Base-by-base conservation (phyloP, 805 yeast species). In the Myxozyma geophila region DNA sequence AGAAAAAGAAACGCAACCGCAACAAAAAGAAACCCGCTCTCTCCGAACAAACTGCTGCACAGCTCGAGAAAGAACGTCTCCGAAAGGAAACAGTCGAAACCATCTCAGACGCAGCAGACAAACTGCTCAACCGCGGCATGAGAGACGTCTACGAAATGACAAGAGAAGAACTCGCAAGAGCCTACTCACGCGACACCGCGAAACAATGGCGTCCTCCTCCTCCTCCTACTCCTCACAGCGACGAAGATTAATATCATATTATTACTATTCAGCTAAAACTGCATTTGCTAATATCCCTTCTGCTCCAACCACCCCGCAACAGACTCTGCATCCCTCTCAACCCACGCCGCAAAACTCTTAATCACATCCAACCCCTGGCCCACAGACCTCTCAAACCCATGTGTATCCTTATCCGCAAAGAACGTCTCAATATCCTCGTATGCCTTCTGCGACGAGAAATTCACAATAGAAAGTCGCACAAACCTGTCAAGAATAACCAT, bases 381-480 rank as follows among this genome's bases (percentile, higher is more conserved):
- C 60, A 83, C 76, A 41, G 87, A 82, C 74, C 85, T 80, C 68
- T 86, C 88, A 68, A 82, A 86, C 9, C 87, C 88, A 64, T 76
- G 77, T 46, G 80, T 78, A 67, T 84, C 82, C 71, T 79, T 80
- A 60, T 70, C 74, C 10, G 69, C 72, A 70, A 85, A 85, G 72
- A 84, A 85, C 8, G 54, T 60, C 40, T 73, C 73, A 36, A 82
- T 76, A 55, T 80, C 83, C 12, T 66, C 70, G 33, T 70, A 70
- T 59, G 77, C 77, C 28, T 76, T 76, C 52, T 67, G 67, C 15
- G 81, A 73, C 28, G 79, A 78, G 56, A 79, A 73, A 48, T 67
- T 61, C 39, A 74, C 75, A 54, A 80, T 63, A 36, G 78, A 74
- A n/a, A 71, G 70, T 51, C 75, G 75, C 37, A 81, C 68, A 59